phyloP scores from a whole-genome alignment of 345 rosid genomes.

The Eucalyptus viminalis region DNA sequence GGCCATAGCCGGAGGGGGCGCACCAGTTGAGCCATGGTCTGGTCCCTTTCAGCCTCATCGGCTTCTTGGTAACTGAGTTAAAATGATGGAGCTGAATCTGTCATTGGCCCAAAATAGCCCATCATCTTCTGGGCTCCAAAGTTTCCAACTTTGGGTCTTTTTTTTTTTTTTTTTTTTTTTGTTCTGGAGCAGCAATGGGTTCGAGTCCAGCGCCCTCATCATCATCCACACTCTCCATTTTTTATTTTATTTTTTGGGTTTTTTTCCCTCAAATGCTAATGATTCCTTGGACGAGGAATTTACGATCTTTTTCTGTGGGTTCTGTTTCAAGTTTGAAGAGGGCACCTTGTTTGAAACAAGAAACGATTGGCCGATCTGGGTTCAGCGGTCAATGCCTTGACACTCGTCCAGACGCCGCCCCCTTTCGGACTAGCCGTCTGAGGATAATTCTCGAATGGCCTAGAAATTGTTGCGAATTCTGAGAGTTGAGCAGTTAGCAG shows the following conservation, averaged over 20 bases:
- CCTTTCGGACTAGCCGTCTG: background rate
- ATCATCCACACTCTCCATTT: background rate
- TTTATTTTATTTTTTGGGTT: too few species aligned
- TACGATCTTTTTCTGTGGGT: background rate
- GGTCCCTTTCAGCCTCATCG: background rate
- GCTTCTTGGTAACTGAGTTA: background rate
- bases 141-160: background rate
- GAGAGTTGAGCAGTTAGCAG: background rate
- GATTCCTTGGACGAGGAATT: background rate
- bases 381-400: background rate
- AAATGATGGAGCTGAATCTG: background rate
- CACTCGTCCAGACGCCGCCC: background rate
- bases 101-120: background rate
- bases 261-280: background rate
- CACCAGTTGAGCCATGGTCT: conserved; percentile 29
- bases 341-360: background rate
- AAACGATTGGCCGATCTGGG: background rate
- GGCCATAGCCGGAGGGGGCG: conserved; percentile 22
- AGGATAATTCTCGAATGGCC: background rate
- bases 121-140: background rate
- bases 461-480: background rate
- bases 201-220: background rate
- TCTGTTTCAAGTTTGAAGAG: background rate
- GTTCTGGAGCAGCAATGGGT: background rate
- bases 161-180: too few species aligned